These are phyloP conservation scores for Dillenia suffruticosa DNA, from an alignment of 164 flowering plant genomes.

Conservation along the genomic window DNA sequence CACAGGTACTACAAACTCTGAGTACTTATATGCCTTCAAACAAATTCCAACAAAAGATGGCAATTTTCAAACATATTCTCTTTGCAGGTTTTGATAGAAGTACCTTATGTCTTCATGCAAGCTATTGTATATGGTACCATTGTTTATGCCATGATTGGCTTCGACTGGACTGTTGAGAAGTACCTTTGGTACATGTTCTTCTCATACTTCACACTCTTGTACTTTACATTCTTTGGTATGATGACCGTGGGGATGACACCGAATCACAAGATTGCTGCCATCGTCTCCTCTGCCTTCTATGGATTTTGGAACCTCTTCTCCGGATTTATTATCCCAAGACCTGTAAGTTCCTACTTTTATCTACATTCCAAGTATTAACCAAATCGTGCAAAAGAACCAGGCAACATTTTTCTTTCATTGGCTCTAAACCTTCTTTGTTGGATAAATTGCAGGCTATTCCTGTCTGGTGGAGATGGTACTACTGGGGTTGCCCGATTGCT, in stretches of 20 bases:
- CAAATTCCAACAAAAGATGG: too few species aligned
- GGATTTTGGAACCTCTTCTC: constrained; percentile 42
- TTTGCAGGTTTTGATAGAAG: constrained; percentile 31
- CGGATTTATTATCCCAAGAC: constrained; percentile 30
- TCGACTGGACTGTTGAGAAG: constrained; percentile 44
- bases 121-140: constrained; percentile 27
- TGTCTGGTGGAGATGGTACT: constrained; percentile 47
- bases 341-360: constrained; percentile 1
- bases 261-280: constrained; percentile 32
- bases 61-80: background rate
- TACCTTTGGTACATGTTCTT: constrained; percentile 50
- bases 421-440: background rate
- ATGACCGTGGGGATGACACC: constrained; percentile 54
- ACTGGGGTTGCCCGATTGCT: constrained; percentile 30
- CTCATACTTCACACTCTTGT: constrained; percentile 44
- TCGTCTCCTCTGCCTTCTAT: constrained; percentile 24
- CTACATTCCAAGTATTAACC: background rate
- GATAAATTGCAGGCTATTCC: constrained; percentile 30
- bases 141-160: constrained; percentile 57
- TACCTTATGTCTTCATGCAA: constrained; percentile 40
- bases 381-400: background rate
- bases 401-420: background rate
- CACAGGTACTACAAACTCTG: constrained; percentile 16
- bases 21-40: background rate
- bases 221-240: constrained; percentile 61